Conservation (phyloP, 768 basidiomycete species). For the Boletus tomentosulus region DNA sequence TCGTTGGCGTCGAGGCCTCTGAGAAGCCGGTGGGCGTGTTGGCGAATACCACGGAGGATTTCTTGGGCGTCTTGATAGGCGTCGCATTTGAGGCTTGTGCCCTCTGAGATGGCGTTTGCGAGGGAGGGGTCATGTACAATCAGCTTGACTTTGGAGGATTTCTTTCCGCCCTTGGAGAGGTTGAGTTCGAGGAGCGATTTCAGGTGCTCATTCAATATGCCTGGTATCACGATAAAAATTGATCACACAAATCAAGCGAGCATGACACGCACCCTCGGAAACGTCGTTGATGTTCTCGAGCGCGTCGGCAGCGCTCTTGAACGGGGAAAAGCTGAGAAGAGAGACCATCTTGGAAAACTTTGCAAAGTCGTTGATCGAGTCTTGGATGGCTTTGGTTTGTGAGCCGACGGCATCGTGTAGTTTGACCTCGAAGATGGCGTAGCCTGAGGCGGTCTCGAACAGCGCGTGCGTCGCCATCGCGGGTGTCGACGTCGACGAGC, state of each 20-base stretch:
- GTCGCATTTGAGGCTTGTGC: slow-evolving; percentile 71
- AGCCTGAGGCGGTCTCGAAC: slow-evolving; percentile 92
- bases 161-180: slow-evolving; percentile 65
- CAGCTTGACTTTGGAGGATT: slow-evolving; percentile 65
- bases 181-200: slow-evolving; percentile 84
- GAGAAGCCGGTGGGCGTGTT: slow-evolving; percentile 86
- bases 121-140: slow-evolving; percentile 75
- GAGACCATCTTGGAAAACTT: slow-evolving; percentile 93
- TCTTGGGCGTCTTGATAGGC: slow-evolving; percentile 77
- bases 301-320: slow-evolving; percentile 89
- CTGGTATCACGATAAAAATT: slow-evolving; percentile 36
- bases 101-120: slow-evolving; percentile 72
- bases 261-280: slow-evolving; percentile 71
- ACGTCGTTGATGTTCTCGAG: slow-evolving; percentile 95
- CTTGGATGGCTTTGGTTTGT: slow-evolving; percentile 72
- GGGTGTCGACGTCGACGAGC: slow-evolving; percentile 19
- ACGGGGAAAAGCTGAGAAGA: slow-evolving; percentile 87
- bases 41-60: slow-evolving; percentile 87
- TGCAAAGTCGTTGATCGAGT: slow-evolving; percentile 78
- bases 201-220: slow-evolving; percentile 80
- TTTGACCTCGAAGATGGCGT: slow-evolving; percentile 87
- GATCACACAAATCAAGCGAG: not conserved
- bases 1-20: slow-evolving; percentile 86
- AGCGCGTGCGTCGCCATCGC: slow-evolving; percentile 78
- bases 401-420: slow-evolving; percentile 85